Base-by-base conservation (phyloP, 768 basidiomycete genomes). In the Boletus subparvulus region DNA sequence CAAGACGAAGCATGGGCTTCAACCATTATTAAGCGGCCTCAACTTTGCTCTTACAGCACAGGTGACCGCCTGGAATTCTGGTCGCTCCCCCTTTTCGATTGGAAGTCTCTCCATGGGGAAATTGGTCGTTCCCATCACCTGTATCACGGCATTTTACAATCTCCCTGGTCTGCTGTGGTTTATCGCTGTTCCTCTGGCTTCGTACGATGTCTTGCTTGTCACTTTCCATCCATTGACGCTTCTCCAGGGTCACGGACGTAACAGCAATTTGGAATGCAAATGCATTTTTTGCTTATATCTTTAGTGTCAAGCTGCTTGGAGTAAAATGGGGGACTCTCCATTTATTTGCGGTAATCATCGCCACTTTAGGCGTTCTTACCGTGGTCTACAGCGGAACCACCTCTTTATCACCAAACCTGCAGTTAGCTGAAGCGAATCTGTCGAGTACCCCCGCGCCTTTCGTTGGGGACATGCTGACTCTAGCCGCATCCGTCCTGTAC, bases 191-290 rank as follows among this genome's bases (percentile, higher is more conserved):
- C 76, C 85, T 7, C 68, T 90, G 21, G 78, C 90, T 35, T 83
- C 90, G 90, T 92, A 71, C 75, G 90, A 41, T 43, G 40, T 32
- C 21, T 41, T 43, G 21, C 12, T 46, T 52, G 6, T 50, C 40
- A 13, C 26, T 39, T 57, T 28, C 13, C 45, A 28, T 39, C 56
- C 36, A 17, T 60, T 57, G 54, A 63, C 26, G 40, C 28, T 55
- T 47, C 50, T 54, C 28, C 59, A 92, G 93, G 24, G 78, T 93
- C 28, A 88, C 86, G 61, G 92, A 94, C 72, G 84, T 94, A 28
- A 95, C 92, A 75, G 84, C 85, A 19, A 83, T 94, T 28, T 93
- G 90, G 85, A 95, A 96, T 67, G 86, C 89, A 9, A 91, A 90
- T 64, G 88, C 91, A 1, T 94, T 98, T 75, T 94, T 93, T 71